Evolutionary conservation across 306 rosid genomes (phyloP), one percentile per base, ranked within the genome.

Genomic region (Coriaria nepalensis): DNA sequence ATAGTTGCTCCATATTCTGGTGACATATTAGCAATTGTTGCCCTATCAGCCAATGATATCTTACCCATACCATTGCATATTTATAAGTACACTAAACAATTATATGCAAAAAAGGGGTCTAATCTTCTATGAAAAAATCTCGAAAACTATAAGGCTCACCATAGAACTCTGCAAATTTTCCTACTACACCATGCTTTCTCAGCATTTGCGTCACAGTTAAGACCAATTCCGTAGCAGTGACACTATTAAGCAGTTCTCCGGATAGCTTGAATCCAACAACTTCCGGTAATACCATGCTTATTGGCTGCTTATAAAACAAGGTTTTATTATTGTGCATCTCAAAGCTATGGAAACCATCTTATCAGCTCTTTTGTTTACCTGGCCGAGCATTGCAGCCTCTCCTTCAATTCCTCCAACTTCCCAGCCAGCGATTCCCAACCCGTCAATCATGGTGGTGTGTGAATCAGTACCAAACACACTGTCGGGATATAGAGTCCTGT

Each of bases 261-360:
- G 9, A 35, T 37, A 57, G 20, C 14, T 57, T 57, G 52, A 57
- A 45, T 34, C 62, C 62, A 57, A 57, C 62, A 34, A 57, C 62
- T 10, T 52, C 62, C 36, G 62, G 62, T 15, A 57, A 57, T 13
- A 57, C 62, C 62, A 57, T 57, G 38, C 62, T 57, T 52, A 57
- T 57, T 14, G 62, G 62, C 62, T 57, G 53, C 36, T 6, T n/a
- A n/a, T n/a, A n/a, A n/a, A n/a, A n/a, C n/a, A n/a, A n/a, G n/a
- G n/a, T n/a, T n/a, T n/a, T n/a, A n/a, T n/a, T n/a, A n/a, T n/a
- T n/a, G n/a, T n/a, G n/a, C n/a, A n/a, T n/a, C n/a, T n/a, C n/a
- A n/a, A n/a, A n/a, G n/a, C n/a, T n/a, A n/a, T n/a, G n/a, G n/a
- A n/a, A n/a, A n/a, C n/a, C n/a, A n/a, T n/a, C n/a, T n/a, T n/a